Conservation (phyloP, 345 rosid genomes). For the Eucalyptus globulus region DNA sequence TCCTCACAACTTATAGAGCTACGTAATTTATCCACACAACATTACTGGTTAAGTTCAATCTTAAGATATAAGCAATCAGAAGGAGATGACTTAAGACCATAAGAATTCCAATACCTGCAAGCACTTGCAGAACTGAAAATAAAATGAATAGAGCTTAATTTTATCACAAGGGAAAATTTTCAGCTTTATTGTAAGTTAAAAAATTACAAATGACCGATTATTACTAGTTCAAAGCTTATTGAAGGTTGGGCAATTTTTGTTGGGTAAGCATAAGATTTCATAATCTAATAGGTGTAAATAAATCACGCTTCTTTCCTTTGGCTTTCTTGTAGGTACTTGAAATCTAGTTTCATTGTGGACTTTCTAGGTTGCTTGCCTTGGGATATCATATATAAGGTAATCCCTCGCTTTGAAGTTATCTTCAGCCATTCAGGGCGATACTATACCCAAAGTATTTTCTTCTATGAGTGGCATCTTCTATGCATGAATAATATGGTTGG, state of each 20-base stretch:
- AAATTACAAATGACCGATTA: no score
- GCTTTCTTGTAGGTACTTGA: conserved; percentile 42
- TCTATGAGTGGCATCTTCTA: not conserved
- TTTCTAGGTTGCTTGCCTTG: conserved; percentile 69
- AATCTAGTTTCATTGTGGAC: conserved; percentile 55
- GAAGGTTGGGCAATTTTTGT: not conserved
- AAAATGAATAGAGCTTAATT: not conserved
- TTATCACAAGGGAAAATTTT: not conserved
- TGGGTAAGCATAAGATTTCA: not conserved
- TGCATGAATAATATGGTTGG: not conserved
- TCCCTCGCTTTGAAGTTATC: not conserved
- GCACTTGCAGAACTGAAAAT: not conserved
- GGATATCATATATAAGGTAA: conserved; percentile 75
- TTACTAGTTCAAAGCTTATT: not conserved
- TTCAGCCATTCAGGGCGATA: not conserved
- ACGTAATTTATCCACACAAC: not conserved
- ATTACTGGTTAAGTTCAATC: not conserved
- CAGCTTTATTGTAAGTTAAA: not conserved
- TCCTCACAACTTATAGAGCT: not conserved
- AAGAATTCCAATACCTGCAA: not conserved
- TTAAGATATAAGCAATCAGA: not conserved
- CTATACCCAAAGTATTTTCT: not conserved
- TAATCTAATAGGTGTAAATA: not conserved
- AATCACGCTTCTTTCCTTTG: not conserved
- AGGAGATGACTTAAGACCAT: not conserved